Conservation (phyloP, 192 early-diverging fungal genomes). For the Lunasporangiospora selenospora region DNA sequence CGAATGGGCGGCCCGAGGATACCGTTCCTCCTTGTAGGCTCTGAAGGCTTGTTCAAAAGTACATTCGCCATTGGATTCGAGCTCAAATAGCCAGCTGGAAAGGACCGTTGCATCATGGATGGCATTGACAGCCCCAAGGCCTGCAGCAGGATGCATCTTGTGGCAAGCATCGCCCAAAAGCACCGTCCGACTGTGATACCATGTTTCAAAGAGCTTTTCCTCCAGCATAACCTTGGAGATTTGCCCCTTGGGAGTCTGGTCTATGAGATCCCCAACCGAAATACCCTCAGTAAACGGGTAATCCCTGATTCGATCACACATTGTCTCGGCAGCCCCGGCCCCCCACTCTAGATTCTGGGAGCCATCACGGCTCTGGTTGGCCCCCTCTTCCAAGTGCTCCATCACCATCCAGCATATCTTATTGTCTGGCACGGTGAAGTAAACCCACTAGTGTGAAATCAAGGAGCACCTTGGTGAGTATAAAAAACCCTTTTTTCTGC, state of each 20-base stretch:
- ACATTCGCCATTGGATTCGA: too few species aligned
- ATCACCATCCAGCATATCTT: not conserved
- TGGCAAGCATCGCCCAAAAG: conserved; percentile 8
- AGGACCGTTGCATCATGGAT: conserved; percentile 1
- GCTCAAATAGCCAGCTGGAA: too few species aligned
- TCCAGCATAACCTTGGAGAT: conserved; percentile 13
- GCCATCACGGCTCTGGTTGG: not conserved
- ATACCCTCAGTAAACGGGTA: not conserved
- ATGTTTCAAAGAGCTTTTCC: conserved; percentile 7
- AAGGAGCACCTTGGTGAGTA: too few species aligned
- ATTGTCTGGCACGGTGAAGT: not conserved
- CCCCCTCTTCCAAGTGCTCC: not conserved
- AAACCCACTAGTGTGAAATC: too few species aligned
- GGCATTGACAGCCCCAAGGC: conserved; percentile 2
- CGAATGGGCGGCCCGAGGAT: too few species aligned
- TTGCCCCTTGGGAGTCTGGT: not conserved
- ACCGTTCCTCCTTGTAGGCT: too few species aligned
- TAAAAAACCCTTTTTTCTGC: too few species aligned
- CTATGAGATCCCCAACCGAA: not conserved
- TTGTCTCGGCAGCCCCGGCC: not conserved
- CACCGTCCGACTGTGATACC: not conserved
- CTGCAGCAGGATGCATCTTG: conserved; percentile 4
- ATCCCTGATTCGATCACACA: not conserved
- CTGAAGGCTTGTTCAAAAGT: too few species aligned
- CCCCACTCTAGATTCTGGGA: not conserved